phyloP scores from a whole-genome alignment of 1,284 basidiomycete species.

The Boletus calvinii region DNA sequence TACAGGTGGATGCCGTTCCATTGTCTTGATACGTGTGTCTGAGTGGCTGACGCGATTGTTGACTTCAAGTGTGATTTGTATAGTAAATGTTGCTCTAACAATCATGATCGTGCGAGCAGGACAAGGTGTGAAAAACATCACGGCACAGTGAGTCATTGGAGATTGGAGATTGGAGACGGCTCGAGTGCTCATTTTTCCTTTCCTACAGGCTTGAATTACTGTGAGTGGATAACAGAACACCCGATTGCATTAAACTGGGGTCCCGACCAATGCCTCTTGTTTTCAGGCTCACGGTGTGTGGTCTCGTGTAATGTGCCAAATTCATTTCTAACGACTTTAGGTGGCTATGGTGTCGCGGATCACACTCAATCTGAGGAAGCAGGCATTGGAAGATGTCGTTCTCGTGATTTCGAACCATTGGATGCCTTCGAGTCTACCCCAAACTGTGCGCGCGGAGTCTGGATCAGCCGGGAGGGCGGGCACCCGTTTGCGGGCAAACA shows the following conservation, averaged over 20 bases:
- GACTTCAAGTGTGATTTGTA: slow-evolving; percentile 41
- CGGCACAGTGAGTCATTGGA: slow-evolving; percentile 42
- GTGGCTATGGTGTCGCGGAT: slow-evolving; percentile 50
- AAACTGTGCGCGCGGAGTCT: neutral
- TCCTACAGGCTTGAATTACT: slow-evolving; percentile 41
- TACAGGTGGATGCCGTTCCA: slow-evolving; percentile 36
- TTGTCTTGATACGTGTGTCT: neutral
- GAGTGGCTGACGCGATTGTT: neutral
- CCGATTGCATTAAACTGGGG: neutral
- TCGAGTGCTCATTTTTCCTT: neutral
- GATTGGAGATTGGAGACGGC: neutral
- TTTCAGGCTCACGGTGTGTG: slow-evolving; percentile 35
- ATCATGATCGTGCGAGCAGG: slow-evolving; percentile 44
- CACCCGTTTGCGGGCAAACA: neutral
- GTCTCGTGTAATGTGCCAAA: neutral
- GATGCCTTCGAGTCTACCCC: too few relatives aligned
- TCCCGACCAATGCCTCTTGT: neutral
- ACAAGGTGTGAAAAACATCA: slow-evolving; percentile 41
- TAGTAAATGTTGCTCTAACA: slow-evolving; percentile 43
- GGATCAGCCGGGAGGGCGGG: neutral
- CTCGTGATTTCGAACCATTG: neutral
- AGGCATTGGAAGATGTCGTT: slow-evolving; percentile 1
- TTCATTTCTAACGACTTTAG: slow-evolving; percentile 16
- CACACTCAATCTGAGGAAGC: slow-evolving; percentile 40
- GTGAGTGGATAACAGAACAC: slow-evolving; percentile 32